phyloP scores from a whole-genome alignment of 352 stramenopile genomes.

The Ophiocytium majus region DNA sequence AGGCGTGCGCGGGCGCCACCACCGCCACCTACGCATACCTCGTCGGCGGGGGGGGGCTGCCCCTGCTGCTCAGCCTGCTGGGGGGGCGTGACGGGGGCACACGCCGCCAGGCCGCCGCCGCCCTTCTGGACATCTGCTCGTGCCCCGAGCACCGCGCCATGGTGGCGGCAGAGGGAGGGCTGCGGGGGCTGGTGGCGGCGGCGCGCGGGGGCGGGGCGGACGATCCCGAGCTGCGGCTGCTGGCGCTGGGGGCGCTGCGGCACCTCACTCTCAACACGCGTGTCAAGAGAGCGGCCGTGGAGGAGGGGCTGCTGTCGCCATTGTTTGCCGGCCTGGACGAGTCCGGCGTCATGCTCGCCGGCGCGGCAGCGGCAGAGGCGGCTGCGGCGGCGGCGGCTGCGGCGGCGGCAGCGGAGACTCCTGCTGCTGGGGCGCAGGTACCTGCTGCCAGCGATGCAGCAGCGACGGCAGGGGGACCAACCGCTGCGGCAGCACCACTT shows the following conservation, averaged over 20 bases:
- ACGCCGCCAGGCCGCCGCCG: conserved; percentile 77
- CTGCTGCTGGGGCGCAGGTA: neutral
- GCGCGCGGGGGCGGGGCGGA: conserved; percentile 62
- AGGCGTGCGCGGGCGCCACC: conserved; percentile 77
- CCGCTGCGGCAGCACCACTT: no score
- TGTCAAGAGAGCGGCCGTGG: conserved; percentile 64
- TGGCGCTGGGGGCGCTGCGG: conserved; percentile 76
- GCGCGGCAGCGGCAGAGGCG: neutral
- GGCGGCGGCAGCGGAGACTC: neutral
- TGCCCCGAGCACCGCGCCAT: conserved; percentile 80
- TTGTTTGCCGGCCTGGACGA: conserved; percentile 53
- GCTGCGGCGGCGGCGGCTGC: neutral
- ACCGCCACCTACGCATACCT: conserved; percentile 68
- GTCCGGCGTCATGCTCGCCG: neutral
- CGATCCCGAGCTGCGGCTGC: conserved; percentile 73
- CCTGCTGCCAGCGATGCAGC: neutral
- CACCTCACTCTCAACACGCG: conserved; percentile 76
- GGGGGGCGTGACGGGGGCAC: conserved; percentile 66
- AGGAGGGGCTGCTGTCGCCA: conserved; percentile 62
- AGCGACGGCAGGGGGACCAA: neutral
- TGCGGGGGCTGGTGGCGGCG: conserved; percentile 76
- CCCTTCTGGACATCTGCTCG: conserved; percentile 81
- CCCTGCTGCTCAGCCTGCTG: conserved; percentile 75
- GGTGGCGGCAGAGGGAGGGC: conserved; percentile 76
- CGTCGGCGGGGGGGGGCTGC: conserved; percentile 72